A percentile compares a stretch with the other conserved stretches of the same genome.
These are phyloP conservation scores for Geranium brycei DNA, from an alignment of 345 rosid species.

Conservation along the genomic window DNA sequence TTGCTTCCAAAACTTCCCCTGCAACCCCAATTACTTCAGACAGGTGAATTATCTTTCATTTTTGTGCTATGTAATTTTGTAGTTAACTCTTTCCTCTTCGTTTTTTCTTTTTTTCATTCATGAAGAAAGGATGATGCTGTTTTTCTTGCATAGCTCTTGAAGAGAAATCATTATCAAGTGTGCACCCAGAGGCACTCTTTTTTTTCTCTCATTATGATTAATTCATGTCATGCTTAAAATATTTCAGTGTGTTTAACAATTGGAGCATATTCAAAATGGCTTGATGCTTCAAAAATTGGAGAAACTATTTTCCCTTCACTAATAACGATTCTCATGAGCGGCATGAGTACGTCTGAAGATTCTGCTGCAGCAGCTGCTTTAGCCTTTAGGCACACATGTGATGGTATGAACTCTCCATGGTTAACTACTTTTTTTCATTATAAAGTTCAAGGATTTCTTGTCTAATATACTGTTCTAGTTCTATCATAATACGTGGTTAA, in stretches of 20 bases:
- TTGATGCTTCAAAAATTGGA: slow-evolving; percentile 64
- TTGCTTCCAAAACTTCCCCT: slow-evolving; percentile 79
- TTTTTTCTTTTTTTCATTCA: slow-evolving; percentile 4
- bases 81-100: not conserved
- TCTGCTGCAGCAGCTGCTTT: slow-evolving; percentile 97
- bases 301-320: slow-evolving; percentile 62
- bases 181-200: too few relatives aligned
- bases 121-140: not conserved
- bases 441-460: not conserved
- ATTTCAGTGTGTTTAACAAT: slow-evolving; percentile 85
- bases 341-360: slow-evolving; percentile 92
- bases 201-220: too few relatives aligned
- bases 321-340: slow-evolving; percentile 59
- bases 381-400: slow-evolving; percentile 88
- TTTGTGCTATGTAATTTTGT: too few relatives aligned
- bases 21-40: slow-evolving; percentile 86
- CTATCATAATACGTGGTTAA: not conserved
- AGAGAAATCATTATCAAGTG: too few relatives aligned
- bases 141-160: too few relatives aligned
- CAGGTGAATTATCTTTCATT: slow-evolving; percentile 35
- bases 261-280: slow-evolving; percentile 99
- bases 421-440: not conserved
- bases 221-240: slow-evolving; percentile 8
- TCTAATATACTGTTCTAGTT: not conserved
- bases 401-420: slow-evolving; percentile 31